These are phyloP conservation scores for Podospora sp. DNA, from an alignment of 495 filamentous ascomycete species.

Conservation along the genomic window DNA sequence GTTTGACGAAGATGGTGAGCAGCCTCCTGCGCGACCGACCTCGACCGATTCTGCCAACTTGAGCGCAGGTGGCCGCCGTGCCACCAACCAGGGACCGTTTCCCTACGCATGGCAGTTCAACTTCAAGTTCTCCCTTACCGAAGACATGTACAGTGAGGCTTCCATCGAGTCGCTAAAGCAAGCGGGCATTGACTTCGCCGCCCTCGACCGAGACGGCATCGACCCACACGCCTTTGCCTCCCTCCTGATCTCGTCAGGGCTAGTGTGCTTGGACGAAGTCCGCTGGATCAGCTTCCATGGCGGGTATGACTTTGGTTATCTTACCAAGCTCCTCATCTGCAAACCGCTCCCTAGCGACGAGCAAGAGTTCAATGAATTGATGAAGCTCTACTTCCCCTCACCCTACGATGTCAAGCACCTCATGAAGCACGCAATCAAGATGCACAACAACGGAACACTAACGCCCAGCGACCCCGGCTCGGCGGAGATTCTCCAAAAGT, in stretches of 20 bases:
- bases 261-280: constrained; percentile 85
- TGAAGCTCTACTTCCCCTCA: constrained; percentile 87
- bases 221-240: constrained; percentile 86
- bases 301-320: constrained; percentile 97
- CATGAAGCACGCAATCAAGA: constrained; percentile 69
- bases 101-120: constrained; percentile 99
- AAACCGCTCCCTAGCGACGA: constrained; percentile 83
- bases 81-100: constrained; percentile 59
- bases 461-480: constrained; percentile 65
- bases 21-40: constrained; percentile 65
- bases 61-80: constrained; percentile 38
- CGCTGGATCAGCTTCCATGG: constrained; percentile 97
- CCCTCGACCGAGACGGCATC: constrained; percentile 86
- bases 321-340: constrained; percentile 88
- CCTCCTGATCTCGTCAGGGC: constrained; percentile 83
- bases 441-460: constrained; percentile 67
- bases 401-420: constrained; percentile 97
- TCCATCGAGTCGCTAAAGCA: constrained; percentile 86
- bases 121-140: constrained; percentile 90
- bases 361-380: constrained; percentile 77
- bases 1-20: constrained; percentile 84
- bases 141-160: constrained; percentile 94
- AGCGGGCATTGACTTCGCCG: constrained; percentile 83
- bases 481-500: constrained; percentile 70
- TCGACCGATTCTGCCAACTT: constrained; percentile 59